These are phyloP conservation scores for Penicillium tannophilum DNA, from an alignment of 495 filamentous ascomycete genomes.

Conservation along the genomic window DNA sequence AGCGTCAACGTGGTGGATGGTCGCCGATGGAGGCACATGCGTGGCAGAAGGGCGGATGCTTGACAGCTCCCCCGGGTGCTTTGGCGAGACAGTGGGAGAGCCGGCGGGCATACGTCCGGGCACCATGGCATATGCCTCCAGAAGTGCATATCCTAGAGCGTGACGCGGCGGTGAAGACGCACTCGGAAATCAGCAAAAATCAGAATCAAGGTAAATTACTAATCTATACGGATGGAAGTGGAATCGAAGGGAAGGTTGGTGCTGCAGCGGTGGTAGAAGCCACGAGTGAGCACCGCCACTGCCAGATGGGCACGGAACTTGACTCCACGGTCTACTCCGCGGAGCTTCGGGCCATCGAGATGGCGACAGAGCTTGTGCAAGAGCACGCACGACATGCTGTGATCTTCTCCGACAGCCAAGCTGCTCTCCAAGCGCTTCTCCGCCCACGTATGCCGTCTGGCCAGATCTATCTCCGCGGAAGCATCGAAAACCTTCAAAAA, in stretches of 20 bases:
- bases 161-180: conserved; percentile 8
- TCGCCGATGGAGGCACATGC: conserved; percentile 18
- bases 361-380: not conserved
- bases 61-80: conserved; percentile 10
- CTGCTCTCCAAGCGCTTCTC: conserved; percentile 1
- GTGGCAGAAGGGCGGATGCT: conserved; percentile 20
- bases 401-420: conserved; percentile 10
- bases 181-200: conserved; percentile 2
- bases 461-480: not conserved
- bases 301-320: conserved; percentile 12
- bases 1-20: not conserved
- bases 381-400: not conserved
- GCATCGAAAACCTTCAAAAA: too few relatives aligned
- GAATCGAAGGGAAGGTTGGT: conserved; percentile 15
- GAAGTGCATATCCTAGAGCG: conserved; percentile 17
- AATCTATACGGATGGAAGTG: conserved; percentile 17
- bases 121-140: conserved; percentile 19
- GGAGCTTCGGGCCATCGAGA: conserved; percentile 4
- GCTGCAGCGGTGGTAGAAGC: conserved; percentile 5
- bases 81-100: conserved; percentile 18
- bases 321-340: conserved; percentile 9
- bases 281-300: not conserved
- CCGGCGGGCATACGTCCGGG: conserved; percentile 18
- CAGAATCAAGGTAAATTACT: not conserved
- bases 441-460: conserved; percentile 9